Evolutionary conservation across 768 basidiomycete species (phyloP).

Genomic region (Crucibulum laeve): DNA sequence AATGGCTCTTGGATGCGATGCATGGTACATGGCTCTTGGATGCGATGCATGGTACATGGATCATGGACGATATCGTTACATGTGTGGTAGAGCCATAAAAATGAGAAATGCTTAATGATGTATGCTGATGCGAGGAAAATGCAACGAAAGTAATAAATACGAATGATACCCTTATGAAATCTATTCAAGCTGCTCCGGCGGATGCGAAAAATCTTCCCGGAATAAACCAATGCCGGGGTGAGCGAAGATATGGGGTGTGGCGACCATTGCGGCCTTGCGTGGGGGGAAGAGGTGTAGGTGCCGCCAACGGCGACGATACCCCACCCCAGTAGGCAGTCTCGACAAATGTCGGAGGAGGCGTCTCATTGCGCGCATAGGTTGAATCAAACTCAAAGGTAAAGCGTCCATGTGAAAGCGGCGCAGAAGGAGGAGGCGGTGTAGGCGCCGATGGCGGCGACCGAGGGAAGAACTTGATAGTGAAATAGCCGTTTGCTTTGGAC

Average conservation of each 20-base stretch:
- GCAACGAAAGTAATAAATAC: background rate
- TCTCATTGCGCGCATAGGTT: constrained; percentile 32
- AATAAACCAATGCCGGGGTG: constrained; percentile 51
- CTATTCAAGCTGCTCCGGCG: constrained; percentile 26
- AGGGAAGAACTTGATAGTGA: constrained; percentile 48
- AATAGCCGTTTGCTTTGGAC: constrained; percentile 30
- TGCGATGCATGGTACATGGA: too few species aligned
- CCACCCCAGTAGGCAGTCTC: constrained; percentile 27
- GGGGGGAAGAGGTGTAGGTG: constrained; percentile 5
- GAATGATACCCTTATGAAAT: constrained; percentile 3
- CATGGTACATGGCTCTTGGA: too few species aligned
- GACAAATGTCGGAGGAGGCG: constrained; percentile 30
- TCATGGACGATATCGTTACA: too few species aligned
- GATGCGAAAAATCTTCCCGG: constrained; percentile 47
- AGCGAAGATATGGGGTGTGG: constrained; percentile 15
- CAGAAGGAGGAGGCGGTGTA: constrained; percentile 24
- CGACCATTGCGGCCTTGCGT: constrained; percentile 2
- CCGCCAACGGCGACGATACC: constrained; percentile 18
- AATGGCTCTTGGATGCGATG: too few species aligned
- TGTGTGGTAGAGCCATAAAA: too few species aligned
- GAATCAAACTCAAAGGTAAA: constrained; percentile 23
- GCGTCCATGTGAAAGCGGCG: constrained; percentile 24
- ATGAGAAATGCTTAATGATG: too few species aligned
- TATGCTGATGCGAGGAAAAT: constrained; percentile 1
- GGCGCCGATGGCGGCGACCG: constrained; percentile 41